Conservation (phyloP, 139 green algal species). For the Micractinium conductrix region DNA sequence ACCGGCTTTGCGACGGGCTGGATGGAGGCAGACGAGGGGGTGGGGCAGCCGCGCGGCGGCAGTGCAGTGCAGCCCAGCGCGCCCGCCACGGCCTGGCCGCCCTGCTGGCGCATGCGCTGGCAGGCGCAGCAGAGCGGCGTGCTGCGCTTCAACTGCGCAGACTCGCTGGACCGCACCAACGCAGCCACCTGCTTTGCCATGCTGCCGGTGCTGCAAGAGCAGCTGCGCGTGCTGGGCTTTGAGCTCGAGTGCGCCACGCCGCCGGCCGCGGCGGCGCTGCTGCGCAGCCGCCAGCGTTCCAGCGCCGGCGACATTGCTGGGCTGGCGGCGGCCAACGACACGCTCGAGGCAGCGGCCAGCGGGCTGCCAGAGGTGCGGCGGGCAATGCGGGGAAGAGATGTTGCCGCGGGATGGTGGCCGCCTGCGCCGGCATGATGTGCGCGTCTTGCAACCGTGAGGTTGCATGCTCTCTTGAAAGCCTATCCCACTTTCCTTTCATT, state of each 20-base stretch:
- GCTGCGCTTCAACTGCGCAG: conserved; percentile 97
- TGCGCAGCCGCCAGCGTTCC: conserved; percentile 21
- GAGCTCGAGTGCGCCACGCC: conserved; percentile 47
- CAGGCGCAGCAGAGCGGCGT: conserved; percentile 67
- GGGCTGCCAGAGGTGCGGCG: conserved; percentile 4
- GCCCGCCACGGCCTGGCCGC: conserved; percentile 35
- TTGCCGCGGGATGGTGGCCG: background rate
- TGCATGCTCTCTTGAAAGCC: background rate
- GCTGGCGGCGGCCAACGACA: background rate
- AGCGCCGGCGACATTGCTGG: conserved; percentile 15
- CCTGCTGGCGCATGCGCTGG: conserved; percentile 67
- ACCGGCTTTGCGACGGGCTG: conserved; percentile 26
- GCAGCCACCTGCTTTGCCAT: conserved; percentile 92
- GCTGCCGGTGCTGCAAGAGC: conserved; percentile 65
- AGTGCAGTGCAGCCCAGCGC: background rate
- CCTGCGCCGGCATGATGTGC: background rate
- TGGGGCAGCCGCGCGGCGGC: background rate
- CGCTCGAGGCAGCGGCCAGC: background rate
- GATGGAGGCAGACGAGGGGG: background rate
- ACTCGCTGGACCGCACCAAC: conserved; percentile 98
- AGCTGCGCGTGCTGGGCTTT: conserved; percentile 70
- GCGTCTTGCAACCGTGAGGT: background rate
- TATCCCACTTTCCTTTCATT: background rate
- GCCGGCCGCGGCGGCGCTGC: conserved; percentile 34
- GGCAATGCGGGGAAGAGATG: too few species aligned